These are phyloP conservation scores for Bruguiera gymnorhiza DNA, from an alignment of 345 rosid genomes.

Conservation along the genomic window DNA sequence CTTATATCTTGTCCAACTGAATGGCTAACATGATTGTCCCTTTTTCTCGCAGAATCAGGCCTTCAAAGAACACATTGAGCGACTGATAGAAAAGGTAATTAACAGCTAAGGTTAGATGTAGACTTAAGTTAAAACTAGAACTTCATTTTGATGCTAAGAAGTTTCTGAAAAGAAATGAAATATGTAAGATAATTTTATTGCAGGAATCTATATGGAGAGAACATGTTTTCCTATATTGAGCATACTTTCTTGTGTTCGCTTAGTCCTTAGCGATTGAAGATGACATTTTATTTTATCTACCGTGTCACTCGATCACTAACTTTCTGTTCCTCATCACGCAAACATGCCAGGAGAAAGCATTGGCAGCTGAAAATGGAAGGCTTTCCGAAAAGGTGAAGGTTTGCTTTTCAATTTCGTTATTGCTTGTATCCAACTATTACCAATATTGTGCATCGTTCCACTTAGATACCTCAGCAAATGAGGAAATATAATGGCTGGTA, in stretches of 20 bases:
- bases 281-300: too few relatives aligned
- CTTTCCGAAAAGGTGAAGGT: slow-evolving; percentile 10
- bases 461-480: too few relatives aligned
- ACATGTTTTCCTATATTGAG: too few relatives aligned
- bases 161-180: too few relatives aligned
- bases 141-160: too few relatives aligned
- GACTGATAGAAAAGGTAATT: slow-evolving; percentile 64
- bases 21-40: neutral
- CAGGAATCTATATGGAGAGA: too few relatives aligned
- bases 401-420: neutral
- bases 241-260: too few relatives aligned
- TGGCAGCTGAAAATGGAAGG: slow-evolving; percentile 15
- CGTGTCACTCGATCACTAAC: neutral
- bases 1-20: neutral
- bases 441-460: too few relatives aligned
- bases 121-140: too few relatives aligned
- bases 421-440: neutral
- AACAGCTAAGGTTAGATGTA: neutral
- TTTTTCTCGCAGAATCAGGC: slow-evolving; percentile 52
- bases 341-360: slow-evolving; percentile 15
- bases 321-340: neutral
- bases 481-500: too few relatives aligned
- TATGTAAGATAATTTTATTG: too few relatives aligned
- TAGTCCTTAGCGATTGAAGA: neutral
- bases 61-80: slow-evolving; percentile 63